phyloP scores from a whole-genome alignment of 164 flowering plant species.

The Berberis vulgaris region DNA sequence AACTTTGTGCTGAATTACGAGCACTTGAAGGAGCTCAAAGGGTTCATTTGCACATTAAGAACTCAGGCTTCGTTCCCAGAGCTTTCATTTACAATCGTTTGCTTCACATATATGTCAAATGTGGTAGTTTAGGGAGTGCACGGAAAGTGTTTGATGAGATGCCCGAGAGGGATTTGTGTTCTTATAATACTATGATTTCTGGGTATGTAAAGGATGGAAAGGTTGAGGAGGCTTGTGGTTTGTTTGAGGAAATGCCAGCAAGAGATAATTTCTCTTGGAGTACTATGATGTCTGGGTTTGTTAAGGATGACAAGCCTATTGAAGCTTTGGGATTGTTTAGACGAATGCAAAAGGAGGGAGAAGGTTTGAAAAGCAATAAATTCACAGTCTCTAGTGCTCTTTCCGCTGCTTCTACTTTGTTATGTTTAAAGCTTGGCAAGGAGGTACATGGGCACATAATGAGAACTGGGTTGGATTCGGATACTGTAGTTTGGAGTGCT shows the following conservation, averaged over 20 bases:
- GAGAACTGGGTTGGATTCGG: slow-evolving; percentile 19
- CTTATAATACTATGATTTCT: slow-evolving; percentile 26
- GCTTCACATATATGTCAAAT: slow-evolving; percentile 15
- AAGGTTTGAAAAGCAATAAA: slow-evolving; percentile 10
- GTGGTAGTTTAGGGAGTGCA: slow-evolving; percentile 13
- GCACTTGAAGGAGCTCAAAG: too few relatives aligned
- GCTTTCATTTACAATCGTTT: slow-evolving; percentile 17
- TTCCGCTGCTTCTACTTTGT: slow-evolving; percentile 21
- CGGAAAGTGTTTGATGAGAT: slow-evolving; percentile 19
- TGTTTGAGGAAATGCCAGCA: too few relatives aligned
- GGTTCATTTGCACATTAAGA: not conserved
- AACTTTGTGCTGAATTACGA: too few relatives aligned
- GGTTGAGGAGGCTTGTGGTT: too few relatives aligned
- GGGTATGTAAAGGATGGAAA: slow-evolving; percentile 14
- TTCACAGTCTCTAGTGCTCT: slow-evolving; percentile 23
- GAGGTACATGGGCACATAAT: slow-evolving; percentile 24
- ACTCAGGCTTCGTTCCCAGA: slow-evolving; percentile 14
- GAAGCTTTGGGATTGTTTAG: slow-evolving; percentile 23
- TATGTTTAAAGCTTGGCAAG: slow-evolving; percentile 18
- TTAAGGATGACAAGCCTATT: slow-evolving; percentile 12
- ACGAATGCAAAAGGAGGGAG: slow-evolving; percentile 13
- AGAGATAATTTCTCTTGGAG: too few relatives aligned
- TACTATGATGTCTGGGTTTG: slow-evolving; percentile 20
- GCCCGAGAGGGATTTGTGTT: slow-evolving; percentile 24
- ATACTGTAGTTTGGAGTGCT: slow-evolving; percentile 27